Conservation (phyloP, 2,329 filamentous ascomycete genomes). For the Madurella fahalii region DNA sequence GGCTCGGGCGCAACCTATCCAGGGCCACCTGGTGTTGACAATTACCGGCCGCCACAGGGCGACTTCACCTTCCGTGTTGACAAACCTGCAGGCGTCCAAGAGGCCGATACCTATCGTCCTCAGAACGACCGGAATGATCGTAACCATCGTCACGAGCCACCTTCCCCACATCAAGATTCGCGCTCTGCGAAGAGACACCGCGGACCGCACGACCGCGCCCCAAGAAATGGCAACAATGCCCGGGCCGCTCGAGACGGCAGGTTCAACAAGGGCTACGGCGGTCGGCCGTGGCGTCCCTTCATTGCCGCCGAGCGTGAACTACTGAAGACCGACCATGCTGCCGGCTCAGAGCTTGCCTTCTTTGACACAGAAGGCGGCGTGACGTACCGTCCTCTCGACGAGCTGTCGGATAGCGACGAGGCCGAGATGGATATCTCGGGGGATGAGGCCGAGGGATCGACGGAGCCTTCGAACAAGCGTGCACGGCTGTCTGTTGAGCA, state of each 20-base stretch:
- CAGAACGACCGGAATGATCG: slow-evolving; percentile 16
- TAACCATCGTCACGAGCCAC: slow-evolving; percentile 7
- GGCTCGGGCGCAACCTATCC: slow-evolving; percentile 1
- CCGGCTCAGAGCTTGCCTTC: slow-evolving; percentile 43
- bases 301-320: slow-evolving; percentile 47
- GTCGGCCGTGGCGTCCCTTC: slow-evolving; percentile 27
- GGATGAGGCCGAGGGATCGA: slow-evolving; percentile 36
- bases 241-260: slow-evolving; percentile 2
- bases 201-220: not conserved
- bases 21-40: slow-evolving; percentile 19
- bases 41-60: slow-evolving; percentile 38
- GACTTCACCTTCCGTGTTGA: slow-evolving; percentile 56
- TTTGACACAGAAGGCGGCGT: slow-evolving; percentile 42
- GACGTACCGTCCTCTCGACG: slow-evolving; percentile 53
- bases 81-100: slow-evolving; percentile 46
- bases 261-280: slow-evolving; percentile 3
- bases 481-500: slow-evolving; percentile 32
- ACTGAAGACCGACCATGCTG: slow-evolving; percentile 40
- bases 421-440: slow-evolving; percentile 62
- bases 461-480: slow-evolving; percentile 42
- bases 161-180: slow-evolving; percentile 3
- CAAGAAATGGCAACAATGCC: not conserved
- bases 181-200: slow-evolving; percentile 7
- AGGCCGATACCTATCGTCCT: slow-evolving; percentile 35
- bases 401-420: slow-evolving; percentile 60